A percentile compares a stretch with the other conserved stretches of the same genome.
phyloP scores from a whole-genome alignment of 1,284 basidiomycete genomes.

The Ustanciosporium gigantosporum region DNA sequence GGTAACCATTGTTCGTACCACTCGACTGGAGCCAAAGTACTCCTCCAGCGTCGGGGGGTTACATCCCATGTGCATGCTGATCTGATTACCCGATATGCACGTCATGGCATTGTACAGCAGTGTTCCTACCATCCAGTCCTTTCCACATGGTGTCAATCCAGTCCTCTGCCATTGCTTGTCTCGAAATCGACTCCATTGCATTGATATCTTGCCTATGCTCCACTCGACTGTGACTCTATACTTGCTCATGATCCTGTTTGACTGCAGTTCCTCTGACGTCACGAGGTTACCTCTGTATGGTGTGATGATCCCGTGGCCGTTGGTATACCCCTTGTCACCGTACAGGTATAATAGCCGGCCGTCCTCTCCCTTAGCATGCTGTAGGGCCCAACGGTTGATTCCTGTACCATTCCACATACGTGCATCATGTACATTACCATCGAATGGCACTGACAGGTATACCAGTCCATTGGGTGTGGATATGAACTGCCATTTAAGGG shows the following conservation, averaged over 20 bases:
- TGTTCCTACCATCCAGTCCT: not conserved
- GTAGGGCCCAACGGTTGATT: not conserved
- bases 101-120: not conserved
- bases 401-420: not conserved
- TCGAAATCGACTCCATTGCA: not conserved
- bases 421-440: not conserved
- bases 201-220: not conserved
- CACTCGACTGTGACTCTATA: not conserved
- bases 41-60: not conserved
- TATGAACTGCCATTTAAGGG: slow-evolving; percentile 5
- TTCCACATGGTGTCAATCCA: not conserved
- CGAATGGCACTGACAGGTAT: not conserved
- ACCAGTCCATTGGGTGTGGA: slow-evolving; percentile 1
- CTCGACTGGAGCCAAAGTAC: too few species aligned
- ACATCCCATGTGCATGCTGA: not conserved
- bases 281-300: not conserved
- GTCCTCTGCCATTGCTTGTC: not conserved
- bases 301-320: not conserved
- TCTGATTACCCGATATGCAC: not conserved
- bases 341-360: not conserved
- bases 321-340: not conserved
- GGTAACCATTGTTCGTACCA: too few species aligned
- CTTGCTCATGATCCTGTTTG: not conserved
- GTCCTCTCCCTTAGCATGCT: not conserved
- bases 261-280: not conserved